Evolutionary conservation across 2,329 filamentous ascomycete species (phyloP).

Genomic region (Alternaria brassicae): DNA sequence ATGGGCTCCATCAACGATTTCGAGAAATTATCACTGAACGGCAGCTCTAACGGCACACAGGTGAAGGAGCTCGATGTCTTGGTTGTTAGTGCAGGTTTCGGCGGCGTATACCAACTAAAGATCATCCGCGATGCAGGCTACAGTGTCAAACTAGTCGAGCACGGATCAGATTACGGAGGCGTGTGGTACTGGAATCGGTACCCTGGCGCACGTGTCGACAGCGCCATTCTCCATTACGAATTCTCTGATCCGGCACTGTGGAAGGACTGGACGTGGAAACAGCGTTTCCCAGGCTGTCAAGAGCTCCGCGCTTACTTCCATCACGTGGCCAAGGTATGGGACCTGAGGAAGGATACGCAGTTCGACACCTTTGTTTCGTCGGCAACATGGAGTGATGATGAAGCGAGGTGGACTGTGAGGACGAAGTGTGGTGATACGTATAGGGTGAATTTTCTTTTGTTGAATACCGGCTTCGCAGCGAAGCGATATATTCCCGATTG

Average conservation of each 20-base stretch:
- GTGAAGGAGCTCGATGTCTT: slow-evolving; percentile 30
- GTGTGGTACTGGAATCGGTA: slow-evolving; percentile 42
- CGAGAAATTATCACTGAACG: not conserved
- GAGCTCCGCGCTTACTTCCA: slow-evolving; percentile 33
- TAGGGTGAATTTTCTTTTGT: slow-evolving; percentile 55
- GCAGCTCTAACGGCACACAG: not conserved
- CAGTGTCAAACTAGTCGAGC: slow-evolving; percentile 32
- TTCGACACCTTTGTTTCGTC: slow-evolving; percentile 55
- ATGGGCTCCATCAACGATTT: slow-evolving; percentile 13
- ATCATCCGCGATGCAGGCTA: slow-evolving; percentile 33
- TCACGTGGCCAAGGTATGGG: slow-evolving; percentile 28
- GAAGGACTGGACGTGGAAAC: slow-evolving; percentile 28
- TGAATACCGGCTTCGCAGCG: slow-evolving; percentile 57
- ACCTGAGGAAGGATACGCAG: slow-evolving; percentile 28
- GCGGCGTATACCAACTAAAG: slow-evolving; percentile 39
- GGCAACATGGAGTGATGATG: slow-evolving; percentile 50
- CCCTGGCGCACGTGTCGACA: slow-evolving; percentile 39
- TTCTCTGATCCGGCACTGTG: slow-evolving; percentile 29
- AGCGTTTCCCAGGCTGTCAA: slow-evolving; percentile 28
- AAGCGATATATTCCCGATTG: slow-evolving; percentile 54
- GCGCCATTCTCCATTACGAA: slow-evolving; percentile 29
- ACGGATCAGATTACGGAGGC: slow-evolving; percentile 28
- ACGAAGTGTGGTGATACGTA: slow-evolving; percentile 52
- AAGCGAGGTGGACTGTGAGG: slow-evolving; percentile 54
- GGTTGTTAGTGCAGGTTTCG: slow-evolving; percentile 40